Evolutionary conservation across 495 filamentous ascomycete species (phyloP).

Genomic region (Podospora fimiseda): DNA sequence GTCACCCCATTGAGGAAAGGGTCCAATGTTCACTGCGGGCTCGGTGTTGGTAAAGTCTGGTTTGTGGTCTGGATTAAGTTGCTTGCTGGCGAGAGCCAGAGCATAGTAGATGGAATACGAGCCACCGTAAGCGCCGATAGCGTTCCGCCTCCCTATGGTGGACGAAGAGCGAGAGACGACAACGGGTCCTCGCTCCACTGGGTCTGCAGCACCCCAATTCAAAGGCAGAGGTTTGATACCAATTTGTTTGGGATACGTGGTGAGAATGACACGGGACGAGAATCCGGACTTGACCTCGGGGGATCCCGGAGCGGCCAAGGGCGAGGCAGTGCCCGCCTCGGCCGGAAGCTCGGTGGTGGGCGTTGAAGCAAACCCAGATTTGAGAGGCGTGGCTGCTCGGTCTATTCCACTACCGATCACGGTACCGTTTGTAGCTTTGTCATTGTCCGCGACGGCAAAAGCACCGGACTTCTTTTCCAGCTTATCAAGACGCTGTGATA

Average conservation of each 20-base stretch:
- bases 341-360: conserved; percentile 24
- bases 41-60: conserved; percentile 94
- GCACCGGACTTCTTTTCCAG: conserved; percentile 19
- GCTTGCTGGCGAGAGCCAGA: conserved; percentile 83
- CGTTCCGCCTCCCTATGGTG: conserved; percentile 82
- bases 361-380: conserved; percentile 15
- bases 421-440: background rate
- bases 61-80: conserved; percentile 72
- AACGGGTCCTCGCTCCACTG: conserved; percentile 74
- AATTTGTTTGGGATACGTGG: conserved; percentile 89
- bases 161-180: conserved; percentile 71
- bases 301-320: conserved; percentile 11
- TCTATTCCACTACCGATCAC: conserved; percentile 1
- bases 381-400: conserved; percentile 18
- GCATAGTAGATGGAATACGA: conserved; percentile 98
- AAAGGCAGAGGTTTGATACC: conserved; percentile 86
- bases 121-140: conserved; percentile 77
- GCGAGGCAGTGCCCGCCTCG: conserved; percentile 27
- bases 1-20: conserved; percentile 84
- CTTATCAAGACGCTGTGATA: conserved; percentile 49
- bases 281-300: conserved; percentile 21
- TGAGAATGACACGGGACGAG: conserved; percentile 45
- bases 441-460: background rate
- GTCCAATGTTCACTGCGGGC: conserved; percentile 79
- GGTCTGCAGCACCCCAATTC: conserved; percentile 79